Percentiles rank a stretch among this genome's conserved stretches.
Evolutionary conservation across 2,329 filamentous ascomycete genomes (phyloP).

Genomic region (Herpotrichia juniperi): DNA sequence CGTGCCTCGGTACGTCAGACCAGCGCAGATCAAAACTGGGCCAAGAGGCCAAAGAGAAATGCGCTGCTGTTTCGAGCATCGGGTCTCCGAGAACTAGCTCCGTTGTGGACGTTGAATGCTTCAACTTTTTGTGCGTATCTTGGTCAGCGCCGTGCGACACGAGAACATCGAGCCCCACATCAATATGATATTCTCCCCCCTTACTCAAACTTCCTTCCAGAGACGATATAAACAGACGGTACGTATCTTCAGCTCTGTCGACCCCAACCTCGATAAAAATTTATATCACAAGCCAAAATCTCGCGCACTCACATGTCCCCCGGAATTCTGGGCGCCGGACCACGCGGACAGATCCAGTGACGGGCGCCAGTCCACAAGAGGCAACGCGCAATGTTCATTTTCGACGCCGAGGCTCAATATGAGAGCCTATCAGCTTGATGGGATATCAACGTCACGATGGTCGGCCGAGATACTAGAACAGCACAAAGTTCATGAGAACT

Average conservation of each 20-base stretch:
- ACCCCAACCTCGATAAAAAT: not conserved
- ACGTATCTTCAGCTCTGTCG: too few species aligned
- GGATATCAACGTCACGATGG: not conserved
- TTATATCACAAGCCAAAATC: constrained; percentile 6
- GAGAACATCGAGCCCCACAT: too few species aligned
- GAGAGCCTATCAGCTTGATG: not conserved
- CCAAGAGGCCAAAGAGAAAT: constrained; percentile 11
- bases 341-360: constrained; percentile 7
- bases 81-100: constrained; percentile 1
- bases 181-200: too few species aligned
- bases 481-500: too few species aligned
- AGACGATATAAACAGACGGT: too few species aligned
- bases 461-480: too few species aligned
- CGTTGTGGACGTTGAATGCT: not conserved
- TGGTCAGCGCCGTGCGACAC: not conserved
- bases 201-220: too few species aligned
- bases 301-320: constrained; percentile 9
- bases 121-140: not conserved
- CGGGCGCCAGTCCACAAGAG: constrained; percentile 5
- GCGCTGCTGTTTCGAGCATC: constrained; percentile 7
- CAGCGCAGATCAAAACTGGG: constrained; percentile 14
- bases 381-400: not conserved
- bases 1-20: constrained; percentile 8
- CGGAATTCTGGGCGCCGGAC: not conserved
- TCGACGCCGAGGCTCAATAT: not conserved